Percentiles rank a stretch among this genome's conserved stretches.
Evolutionary conservation across 2,329 filamentous ascomycete species (phyloP).

Genomic region (Colletotrichum horii): DNA sequence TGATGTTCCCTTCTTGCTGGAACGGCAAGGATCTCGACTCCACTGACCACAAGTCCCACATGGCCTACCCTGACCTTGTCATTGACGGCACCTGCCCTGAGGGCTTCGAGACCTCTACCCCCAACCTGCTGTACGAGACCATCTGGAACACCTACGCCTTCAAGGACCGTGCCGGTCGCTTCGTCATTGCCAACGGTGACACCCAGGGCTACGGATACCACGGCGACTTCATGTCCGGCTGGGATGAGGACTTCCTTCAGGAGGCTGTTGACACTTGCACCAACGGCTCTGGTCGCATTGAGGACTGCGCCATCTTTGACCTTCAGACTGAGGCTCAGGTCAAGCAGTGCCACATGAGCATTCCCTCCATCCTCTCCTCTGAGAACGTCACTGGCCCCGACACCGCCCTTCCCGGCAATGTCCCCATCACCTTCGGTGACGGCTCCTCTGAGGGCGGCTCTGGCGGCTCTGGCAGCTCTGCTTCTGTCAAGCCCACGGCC

Average conservation of each 20-base stretch:
- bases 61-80: conserved; percentile 80
- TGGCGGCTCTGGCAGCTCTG: neutral
- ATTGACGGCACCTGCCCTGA: conserved; percentile 78
- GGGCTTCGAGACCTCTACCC: conserved; percentile 70
- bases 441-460: conserved; percentile 22
- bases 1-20: conserved; percentile 92
- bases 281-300: conserved; percentile 68
- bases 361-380: conserved; percentile 56
- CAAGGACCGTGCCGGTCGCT: conserved; percentile 66
- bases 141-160: conserved; percentile 80
- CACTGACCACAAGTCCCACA: conserved; percentile 64
- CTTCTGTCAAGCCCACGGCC: conserved; percentile 10
- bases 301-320: conserved; percentile 78
- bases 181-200: conserved; percentile 81
- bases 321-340: conserved; percentile 66
- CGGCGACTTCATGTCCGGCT: conserved; percentile 82
- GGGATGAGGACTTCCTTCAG: conserved; percentile 74
- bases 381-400: conserved; percentile 67
- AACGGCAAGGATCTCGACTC: conserved; percentile 70
- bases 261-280: conserved; percentile 78
- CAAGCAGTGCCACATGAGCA: conserved; percentile 65
- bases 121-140: conserved; percentile 83
- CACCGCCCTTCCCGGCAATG: conserved; percentile 69
- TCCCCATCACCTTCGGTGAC: conserved; percentile 45
- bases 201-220: conserved; percentile 77